Evolutionary conservation across 2,329 filamentous ascomycete species (phyloP), one percentile per base, ranked within the genome.

Genomic region (Anthostomella pinea): DNA sequence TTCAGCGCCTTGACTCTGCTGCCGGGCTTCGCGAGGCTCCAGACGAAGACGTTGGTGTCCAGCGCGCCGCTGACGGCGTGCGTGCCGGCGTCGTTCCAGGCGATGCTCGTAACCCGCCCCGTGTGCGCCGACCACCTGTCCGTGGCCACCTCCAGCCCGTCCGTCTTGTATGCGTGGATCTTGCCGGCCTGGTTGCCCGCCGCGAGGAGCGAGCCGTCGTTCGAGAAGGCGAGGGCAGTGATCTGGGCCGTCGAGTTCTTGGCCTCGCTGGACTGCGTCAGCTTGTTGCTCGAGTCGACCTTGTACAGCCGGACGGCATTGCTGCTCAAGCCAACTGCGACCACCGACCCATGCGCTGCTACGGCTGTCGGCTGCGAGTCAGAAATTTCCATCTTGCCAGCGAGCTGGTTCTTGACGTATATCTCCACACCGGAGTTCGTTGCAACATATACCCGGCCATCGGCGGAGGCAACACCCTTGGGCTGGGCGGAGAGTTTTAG

Each of bases 131-230:
- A 79, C 77, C 77, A 80, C 32, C 77, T 69, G 62, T 95, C 89
- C 6, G 87, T 93, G 31, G 85, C 83, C 8, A 95, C 67, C 30
- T 79, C 79, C 69, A 61, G 45, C 3, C 73, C 50, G 54, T 48
- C 69, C 1, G 79, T 75, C 48, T 79, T 76, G 68, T 89, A 96
- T 11, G 87, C 88, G 43, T 85, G 77, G 43, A 98, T 90, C 66
- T 95, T 95, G 45, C 93, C 93, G 3, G 83, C 79, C 18, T 83
- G 77, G 54, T 88, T 88, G 35, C 93, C 93, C 2, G 81, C 85
- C 1, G 90, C 91, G 29, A 98, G 73, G 43, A 86, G 75, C 2
- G 76, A 72, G n/a, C 87, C 88, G 49, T 85, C 76, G 4, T 74
- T 71, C 2, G 89, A 93, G 67, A 97, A 97, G 2, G 87, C 72